A percentile compares a stretch with the other conserved stretches of the same genome.
Evolutionary conservation across 1,284 basidiomycete genomes (phyloP).

Genomic region (Boletus sp.): DNA sequence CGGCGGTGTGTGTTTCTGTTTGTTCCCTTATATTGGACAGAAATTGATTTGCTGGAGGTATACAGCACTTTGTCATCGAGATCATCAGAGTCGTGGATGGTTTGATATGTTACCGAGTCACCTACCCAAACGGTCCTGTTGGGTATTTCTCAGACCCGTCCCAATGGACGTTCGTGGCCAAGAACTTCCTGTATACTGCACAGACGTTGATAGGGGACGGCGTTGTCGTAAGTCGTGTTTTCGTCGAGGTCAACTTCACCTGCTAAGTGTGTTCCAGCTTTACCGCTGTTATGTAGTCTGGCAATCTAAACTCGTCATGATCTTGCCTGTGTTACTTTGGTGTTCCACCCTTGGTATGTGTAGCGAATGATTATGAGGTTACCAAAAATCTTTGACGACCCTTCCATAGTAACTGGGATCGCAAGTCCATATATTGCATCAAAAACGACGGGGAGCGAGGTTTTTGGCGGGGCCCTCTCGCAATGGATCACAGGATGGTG

Average conservation of each 20-base stretch:
- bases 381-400: neutral
- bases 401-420: slow-evolving; percentile 20
- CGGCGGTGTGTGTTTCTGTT: slow-evolving; percentile 2
- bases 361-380: neutral
- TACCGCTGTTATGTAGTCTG: slow-evolving; percentile 25
- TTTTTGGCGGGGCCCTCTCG: slow-evolving; percentile 15
- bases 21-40: neutral
- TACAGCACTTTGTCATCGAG: slow-evolving; percentile 22
- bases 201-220: slow-evolving; percentile 35
- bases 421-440: slow-evolving; percentile 8
- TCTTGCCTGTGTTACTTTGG: slow-evolving; percentile 24
- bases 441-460: neutral
- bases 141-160: neutral
- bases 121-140: slow-evolving; percentile 5
- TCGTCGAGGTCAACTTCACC: neutral
- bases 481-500: slow-evolving; percentile 20
- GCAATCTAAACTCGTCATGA: no score
- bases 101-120: slow-evolving; percentile 7
- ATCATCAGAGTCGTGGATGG: slow-evolving; percentile 13
- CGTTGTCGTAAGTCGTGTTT: slow-evolving; percentile 29
- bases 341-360: slow-evolving; percentile 13
- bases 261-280: slow-evolving; percentile 15
- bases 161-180: slow-evolving; percentile 6
- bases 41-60: neutral
- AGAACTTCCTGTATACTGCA: slow-evolving; percentile 2